phyloP scores from a whole-genome alignment of 2,329 filamentous ascomycete species.

The Tricladium varicosporioides region DNA sequence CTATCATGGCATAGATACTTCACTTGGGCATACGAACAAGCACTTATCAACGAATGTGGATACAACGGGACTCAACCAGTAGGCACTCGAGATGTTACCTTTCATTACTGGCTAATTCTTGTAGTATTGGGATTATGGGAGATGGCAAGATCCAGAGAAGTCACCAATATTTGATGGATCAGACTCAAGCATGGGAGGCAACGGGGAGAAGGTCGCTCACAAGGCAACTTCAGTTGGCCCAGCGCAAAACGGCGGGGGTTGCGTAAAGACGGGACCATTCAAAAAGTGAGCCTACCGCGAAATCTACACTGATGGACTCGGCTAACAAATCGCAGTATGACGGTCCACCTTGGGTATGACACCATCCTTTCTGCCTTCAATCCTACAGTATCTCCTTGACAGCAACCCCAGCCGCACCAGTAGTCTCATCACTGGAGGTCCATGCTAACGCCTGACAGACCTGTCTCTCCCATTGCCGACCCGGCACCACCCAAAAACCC shows the following conservation, averaged over 20 bases:
- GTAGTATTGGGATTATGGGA: conserved; percentile 46
- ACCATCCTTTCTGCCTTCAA: conserved; percentile 20
- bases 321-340: conserved; percentile 25
- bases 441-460: conserved; percentile 8
- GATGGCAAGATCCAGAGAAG: conserved; percentile 43
- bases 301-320: background rate
- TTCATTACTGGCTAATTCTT: conserved; percentile 18
- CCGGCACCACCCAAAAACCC: conserved; percentile 33
- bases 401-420: no score
- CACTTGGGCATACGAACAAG: conserved; percentile 40
- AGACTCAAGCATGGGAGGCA: conserved; percentile 47
- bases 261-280: conserved; percentile 47
- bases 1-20: conserved; percentile 45
- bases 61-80: conserved; percentile 41
- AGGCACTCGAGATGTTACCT: conserved; percentile 38
- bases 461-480: conserved; percentile 19
- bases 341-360: conserved; percentile 46
- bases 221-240: conserved; percentile 32
- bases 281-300: conserved; percentile 30
- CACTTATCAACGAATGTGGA: conserved; percentile 40
- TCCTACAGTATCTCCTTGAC: background rate
- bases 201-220: conserved; percentile 38
- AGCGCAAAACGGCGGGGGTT: conserved; percentile 50
- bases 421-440: no score
- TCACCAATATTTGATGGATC: conserved; percentile 56